Percentiles rank a stretch among this genome's conserved stretches.
Conservation (phyloP, 1,284 basidiomycete genomes). For the Marasmius tenuissimus region DNA sequence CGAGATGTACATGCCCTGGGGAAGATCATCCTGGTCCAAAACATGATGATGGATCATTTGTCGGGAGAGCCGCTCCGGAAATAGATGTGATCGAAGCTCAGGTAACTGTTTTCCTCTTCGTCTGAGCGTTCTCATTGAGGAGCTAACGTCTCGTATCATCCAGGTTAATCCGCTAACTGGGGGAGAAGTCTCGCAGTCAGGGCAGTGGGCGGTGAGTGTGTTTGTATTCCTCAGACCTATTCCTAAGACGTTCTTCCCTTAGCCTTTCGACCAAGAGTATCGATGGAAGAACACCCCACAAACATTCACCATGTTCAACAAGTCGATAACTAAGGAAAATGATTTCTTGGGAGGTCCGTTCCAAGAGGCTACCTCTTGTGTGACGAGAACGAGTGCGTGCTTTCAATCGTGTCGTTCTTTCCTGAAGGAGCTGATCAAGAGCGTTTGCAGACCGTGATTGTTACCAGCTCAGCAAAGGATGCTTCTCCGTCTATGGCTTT, state of each 20-base stretch:
- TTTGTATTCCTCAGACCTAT: neutral
- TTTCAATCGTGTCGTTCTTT: neutral
- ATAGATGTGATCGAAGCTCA: constrained; percentile 83
- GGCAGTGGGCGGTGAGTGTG: constrained; percentile 56
- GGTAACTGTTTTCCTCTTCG: constrained; percentile 23
- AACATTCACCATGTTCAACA: constrained; percentile 44
- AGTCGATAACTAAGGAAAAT: constrained; percentile 34
- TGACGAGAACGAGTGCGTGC: constrained; percentile 8
- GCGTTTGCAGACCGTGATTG: constrained; percentile 48
- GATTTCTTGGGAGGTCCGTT: constrained; percentile 39
- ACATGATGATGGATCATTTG: constrained; percentile 55
- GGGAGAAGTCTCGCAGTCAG: constrained; percentile 57
- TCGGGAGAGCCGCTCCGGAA: constrained; percentile 82
- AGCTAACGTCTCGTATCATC: neutral
- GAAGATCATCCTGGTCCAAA: constrained; percentile 84
- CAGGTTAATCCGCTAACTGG: constrained; percentile 3
- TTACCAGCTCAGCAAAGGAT: constrained; percentile 47
- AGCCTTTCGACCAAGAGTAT: constrained; percentile 50
- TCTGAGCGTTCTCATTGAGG: constrained; percentile 9
- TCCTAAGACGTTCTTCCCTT: neutral
- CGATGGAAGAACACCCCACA: constrained; percentile 42
- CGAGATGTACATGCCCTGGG: constrained; percentile 76
- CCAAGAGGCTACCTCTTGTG: constrained; percentile 49
- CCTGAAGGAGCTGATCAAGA: constrained; percentile 18
- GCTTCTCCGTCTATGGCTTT: constrained; percentile 49